phyloP scores from a whole-genome alignment of 2,329 filamentous ascomycete genomes.

The Cadophora malorum region DNA sequence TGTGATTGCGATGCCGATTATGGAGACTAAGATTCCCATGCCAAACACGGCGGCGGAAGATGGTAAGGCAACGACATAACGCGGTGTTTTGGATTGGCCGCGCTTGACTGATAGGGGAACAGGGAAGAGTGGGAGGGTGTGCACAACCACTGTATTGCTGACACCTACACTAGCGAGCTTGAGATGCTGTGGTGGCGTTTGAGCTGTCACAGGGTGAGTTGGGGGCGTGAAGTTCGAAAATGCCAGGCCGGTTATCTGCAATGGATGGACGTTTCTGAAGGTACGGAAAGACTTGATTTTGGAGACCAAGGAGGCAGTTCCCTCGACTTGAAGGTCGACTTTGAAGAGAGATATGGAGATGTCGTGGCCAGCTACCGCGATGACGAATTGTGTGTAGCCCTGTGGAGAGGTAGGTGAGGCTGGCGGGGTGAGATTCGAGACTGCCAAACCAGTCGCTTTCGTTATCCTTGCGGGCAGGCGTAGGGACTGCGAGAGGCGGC shows the following conservation, averaged over 20 bases:
- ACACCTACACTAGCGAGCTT: conserved; percentile 46
- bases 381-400: conserved; percentile 75
- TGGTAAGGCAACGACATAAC: conserved; percentile 44
- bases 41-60: conserved; percentile 38
- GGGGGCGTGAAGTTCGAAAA: conserved; percentile 55
- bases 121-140: conserved; percentile 45
- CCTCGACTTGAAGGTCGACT: conserved; percentile 67
- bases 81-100: conserved; percentile 41
- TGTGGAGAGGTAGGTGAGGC: conserved; percentile 56
- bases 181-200: conserved; percentile 41
- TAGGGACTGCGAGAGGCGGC: conserved; percentile 57
- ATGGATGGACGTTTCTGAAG: conserved; percentile 60
- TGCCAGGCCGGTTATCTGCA: conserved; percentile 63
- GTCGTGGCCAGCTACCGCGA: conserved; percentile 83
- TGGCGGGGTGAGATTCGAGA: conserved; percentile 68
- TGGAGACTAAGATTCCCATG: conserved; percentile 33
- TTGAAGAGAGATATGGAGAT: conserved; percentile 80
- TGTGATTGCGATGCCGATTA: conserved; percentile 37
- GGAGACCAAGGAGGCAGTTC: conserved; percentile 56
- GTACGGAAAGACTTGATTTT: conserved; percentile 60
- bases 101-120: conserved; percentile 42
- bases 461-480: conserved; percentile 72
- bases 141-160: conserved; percentile 46
- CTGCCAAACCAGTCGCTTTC: conserved; percentile 79
- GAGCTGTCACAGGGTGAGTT: conserved; percentile 38